Percentiles rank a stretch among this genome's conserved stretches.
Conservation (phyloP, 1,284 basidiomycete species). For the Ganoderma lucidum region DNA sequence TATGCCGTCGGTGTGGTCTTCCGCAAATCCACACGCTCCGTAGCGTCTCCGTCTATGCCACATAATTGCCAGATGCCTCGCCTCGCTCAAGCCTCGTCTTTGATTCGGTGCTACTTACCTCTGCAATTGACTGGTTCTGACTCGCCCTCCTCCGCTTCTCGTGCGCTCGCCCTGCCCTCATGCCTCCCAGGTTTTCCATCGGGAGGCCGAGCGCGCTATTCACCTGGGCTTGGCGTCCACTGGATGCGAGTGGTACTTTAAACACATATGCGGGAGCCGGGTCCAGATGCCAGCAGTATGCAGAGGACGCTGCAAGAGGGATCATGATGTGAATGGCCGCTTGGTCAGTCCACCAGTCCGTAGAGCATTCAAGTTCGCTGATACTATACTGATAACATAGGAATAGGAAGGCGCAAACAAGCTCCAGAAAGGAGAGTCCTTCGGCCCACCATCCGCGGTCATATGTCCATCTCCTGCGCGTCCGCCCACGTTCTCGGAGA, state of each 20-base stretch:
- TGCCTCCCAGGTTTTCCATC: background rate
- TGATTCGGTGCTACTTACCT: slow-evolving; percentile 2
- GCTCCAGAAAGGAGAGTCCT: background rate
- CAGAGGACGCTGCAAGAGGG: background rate
- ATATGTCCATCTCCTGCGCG: slow-evolving; percentile 3
- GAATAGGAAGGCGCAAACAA: background rate
- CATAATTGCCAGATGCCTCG: background rate
- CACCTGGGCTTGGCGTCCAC: background rate
- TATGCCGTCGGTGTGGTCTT: slow-evolving; percentile 22
- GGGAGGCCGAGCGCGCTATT: background rate
- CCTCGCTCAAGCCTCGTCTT: slow-evolving; percentile 1
- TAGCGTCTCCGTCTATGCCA: slow-evolving; percentile 9
- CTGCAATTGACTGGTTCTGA: slow-evolving; percentile 19
- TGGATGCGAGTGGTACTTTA: background rate
- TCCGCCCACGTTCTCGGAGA: slow-evolving; percentile 8
- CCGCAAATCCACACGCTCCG: slow-evolving; percentile 20
- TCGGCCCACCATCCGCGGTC: slow-evolving; percentile 11
- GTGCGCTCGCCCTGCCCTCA: background rate
- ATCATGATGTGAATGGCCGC: background rate
- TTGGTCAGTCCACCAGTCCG: background rate
- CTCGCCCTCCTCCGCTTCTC: slow-evolving; percentile 10
- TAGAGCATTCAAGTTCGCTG: background rate
- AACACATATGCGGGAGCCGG: background rate
- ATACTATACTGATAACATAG: background rate
- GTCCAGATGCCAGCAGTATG: background rate